Percentiles rank a stretch among this genome's conserved stretches.
Conservation (phyloP, 2,329 filamentous ascomycete genomes). For the Trichoderma brevicompactum region DNA sequence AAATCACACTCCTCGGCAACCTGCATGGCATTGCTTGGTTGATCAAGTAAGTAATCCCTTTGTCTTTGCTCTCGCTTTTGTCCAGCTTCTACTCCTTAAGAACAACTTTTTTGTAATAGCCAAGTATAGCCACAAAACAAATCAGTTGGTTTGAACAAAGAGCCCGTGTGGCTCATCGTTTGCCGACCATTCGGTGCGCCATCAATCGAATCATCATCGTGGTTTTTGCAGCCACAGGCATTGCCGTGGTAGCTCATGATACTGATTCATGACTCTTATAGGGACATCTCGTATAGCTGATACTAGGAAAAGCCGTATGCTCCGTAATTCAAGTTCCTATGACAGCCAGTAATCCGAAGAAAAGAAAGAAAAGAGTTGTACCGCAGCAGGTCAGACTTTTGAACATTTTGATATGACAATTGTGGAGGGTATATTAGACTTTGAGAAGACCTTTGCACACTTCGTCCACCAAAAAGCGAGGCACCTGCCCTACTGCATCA, state of each 20-base stretch:
- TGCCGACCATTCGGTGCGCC: too few relatives aligned
- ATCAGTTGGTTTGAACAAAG: too few relatives aligned
- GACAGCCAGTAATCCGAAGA: not conserved
- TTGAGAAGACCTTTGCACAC: slow-evolving; percentile 35
- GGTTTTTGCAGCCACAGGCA: not conserved
- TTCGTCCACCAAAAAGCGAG: slow-evolving; percentile 32
- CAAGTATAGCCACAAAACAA: too few relatives aligned
- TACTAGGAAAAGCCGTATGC: not conserved
- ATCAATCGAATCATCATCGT: too few relatives aligned
- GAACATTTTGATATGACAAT: slow-evolving; percentile 33
- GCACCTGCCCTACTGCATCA: slow-evolving; percentile 31
- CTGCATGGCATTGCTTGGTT: not conserved
- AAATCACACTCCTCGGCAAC: too few relatives aligned
- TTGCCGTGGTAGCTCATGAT: not conserved
- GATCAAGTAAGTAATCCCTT: not conserved
- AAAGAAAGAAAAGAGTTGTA: not conserved
- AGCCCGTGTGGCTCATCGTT: too few relatives aligned
- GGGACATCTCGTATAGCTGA: not conserved
- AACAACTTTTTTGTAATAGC: not conserved
- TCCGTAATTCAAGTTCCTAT: not conserved
- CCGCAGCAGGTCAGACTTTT: not conserved
- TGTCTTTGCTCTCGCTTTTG: too few relatives aligned
- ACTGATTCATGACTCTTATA: too few relatives aligned
- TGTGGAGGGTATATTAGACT: slow-evolving; percentile 40
- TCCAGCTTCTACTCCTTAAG: too few relatives aligned